Evolutionary conservation across 2,329 filamentous ascomycete species (phyloP), one percentile per base, ranked within the genome.

Genomic region (Monascus ruber): DNA sequence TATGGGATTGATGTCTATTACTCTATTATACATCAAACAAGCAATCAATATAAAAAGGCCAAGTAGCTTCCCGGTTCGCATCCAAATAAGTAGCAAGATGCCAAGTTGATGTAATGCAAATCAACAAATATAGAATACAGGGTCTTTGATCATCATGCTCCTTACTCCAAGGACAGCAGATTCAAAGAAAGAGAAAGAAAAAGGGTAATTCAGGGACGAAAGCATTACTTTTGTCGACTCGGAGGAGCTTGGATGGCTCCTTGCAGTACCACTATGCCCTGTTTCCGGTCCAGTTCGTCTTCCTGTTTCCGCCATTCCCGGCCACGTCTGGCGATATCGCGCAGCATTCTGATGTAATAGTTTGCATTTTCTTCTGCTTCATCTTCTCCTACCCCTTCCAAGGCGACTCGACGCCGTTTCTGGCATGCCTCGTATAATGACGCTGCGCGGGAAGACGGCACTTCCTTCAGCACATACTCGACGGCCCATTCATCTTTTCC

Each of bases 391-490:
- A 42, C 47, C 26, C 39, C 43, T 11, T 51, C 46, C 29, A 77
- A 55, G 0, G 64, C 60, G 26, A 65, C 65, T 34, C 60, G 63
- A 8, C 85, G 74, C 10, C 82, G 71, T 3, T 51, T 58, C 55
- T 77, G 75, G 42, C 77, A 67, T 37, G 70, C 64, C 1, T 53
- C 33, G 56, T 86, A 86, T 24, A 83, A 58, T 0, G 40, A 59
- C 43, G 58, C 60, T 1, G 73, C 75, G 6, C 67, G 63, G 0
- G 46, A 33, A 2, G 59, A 46, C 0, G 60, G 38, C 2, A 87
- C 66, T 47, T 88, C 82, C 34, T 73, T 71, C 35, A 95, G 64
- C 29, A 79, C 72, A 60, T 94, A 95, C 50, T 91, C 77, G n/a
- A 95, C 67, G 0, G 65, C 59, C 88, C 88, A 95, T 5, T 65